These are phyloP conservation scores for Didymella lethalis DNA, from an alignment of 2,329 filamentous ascomycete genomes.

Conservation along the genomic window DNA sequence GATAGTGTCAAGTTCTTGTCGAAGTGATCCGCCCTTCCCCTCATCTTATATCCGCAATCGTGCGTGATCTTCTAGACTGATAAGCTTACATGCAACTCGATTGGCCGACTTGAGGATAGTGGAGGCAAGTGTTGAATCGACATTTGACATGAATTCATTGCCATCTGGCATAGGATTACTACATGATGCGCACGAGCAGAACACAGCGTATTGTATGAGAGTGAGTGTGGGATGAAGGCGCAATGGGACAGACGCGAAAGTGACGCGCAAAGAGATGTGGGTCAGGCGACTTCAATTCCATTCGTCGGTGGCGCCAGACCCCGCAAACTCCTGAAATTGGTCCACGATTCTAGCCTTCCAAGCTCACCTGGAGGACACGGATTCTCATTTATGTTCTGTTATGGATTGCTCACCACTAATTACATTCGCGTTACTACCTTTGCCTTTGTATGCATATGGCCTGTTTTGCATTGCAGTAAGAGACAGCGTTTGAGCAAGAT, in stretches of 20 bases:
- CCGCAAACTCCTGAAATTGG: background rate
- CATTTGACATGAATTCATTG: background rate
- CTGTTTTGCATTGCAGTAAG: background rate
- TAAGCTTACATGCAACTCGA: conserved; percentile 9
- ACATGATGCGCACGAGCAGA: background rate
- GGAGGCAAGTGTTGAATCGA: background rate
- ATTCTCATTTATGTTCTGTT: background rate
- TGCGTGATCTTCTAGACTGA: conserved; percentile 12
- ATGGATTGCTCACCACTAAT: background rate
- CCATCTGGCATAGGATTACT: background rate
- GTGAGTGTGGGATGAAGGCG: background rate
- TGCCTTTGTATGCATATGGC: background rate
- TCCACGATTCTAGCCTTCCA: background rate
- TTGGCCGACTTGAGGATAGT: background rate
- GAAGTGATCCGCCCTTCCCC: background rate
- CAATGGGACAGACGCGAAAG: background rate
- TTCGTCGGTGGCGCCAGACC: background rate
- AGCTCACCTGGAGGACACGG: background rate
- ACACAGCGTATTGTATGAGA: background rate
- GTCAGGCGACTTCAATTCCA: background rate
- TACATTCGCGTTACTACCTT: background rate
- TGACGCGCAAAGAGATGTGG: background rate
- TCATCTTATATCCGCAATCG: conserved; percentile 9
- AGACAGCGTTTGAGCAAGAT: background rate
- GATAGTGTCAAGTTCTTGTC: background rate